These are phyloP conservation scores for Penicillium thymicola DNA, from an alignment of 2,329 filamentous ascomycete genomes.

Conservation along the genomic window DNA sequence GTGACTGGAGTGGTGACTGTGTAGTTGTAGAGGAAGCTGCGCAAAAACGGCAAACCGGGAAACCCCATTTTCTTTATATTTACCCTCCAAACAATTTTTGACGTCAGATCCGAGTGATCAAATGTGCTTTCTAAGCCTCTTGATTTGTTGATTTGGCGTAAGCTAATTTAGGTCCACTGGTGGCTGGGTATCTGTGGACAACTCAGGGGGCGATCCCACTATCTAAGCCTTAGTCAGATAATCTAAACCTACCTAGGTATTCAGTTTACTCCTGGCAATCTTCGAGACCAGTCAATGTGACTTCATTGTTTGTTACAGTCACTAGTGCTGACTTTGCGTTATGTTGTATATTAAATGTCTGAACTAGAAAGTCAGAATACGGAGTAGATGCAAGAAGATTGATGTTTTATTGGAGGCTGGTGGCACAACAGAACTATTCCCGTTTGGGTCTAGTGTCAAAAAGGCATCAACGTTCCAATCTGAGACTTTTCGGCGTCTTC, in stretches of 20 bases:
- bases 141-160: not conserved
- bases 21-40: not conserved
- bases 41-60: not conserved
- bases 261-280: not conserved
- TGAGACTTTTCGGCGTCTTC: not conserved
- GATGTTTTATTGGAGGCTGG: not conserved
- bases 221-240: slow-evolving; percentile 1
- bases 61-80: slow-evolving; percentile 2
- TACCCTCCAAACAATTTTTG: not conserved
- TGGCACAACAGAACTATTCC: not conserved
- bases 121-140: not conserved
- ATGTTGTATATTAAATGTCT: too few species aligned
- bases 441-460: not conserved
- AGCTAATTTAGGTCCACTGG: not conserved
- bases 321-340: not conserved
- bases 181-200: not conserved
- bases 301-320: not conserved
- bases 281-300: not conserved
- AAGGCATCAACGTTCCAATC: not conserved
- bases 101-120: slow-evolving; percentile 1
- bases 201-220: not conserved
- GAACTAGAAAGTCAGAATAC: too few species aligned
- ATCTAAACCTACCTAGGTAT: not conserved
- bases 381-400: too few species aligned
- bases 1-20: not conserved